A percentile compares a stretch with the other conserved stretches of the same genome.
Conservation (phyloP, 2,329 filamentous ascomycete genomes). For the Xylariaceae sp. region DNA sequence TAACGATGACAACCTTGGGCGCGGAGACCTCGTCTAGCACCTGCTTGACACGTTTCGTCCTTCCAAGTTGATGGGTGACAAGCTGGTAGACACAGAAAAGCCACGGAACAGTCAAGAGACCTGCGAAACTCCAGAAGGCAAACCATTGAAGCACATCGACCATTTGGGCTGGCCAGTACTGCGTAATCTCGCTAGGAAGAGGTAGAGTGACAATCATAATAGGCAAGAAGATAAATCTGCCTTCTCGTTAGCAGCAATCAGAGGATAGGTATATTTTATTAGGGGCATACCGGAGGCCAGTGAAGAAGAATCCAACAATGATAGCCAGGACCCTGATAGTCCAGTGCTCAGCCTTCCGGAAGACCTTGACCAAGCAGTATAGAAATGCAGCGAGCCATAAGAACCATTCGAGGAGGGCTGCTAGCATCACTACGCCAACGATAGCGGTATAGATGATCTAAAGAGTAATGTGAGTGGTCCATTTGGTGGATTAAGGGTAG, state of each 20-base stretch:
- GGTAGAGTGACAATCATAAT: conserved; percentile 94
- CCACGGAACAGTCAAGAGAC: conserved; percentile 85
- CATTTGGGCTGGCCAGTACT: conserved; percentile 70
- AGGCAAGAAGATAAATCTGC: conserved; percentile 80
- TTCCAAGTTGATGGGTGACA: conserved; percentile 82
- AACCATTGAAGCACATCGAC: conserved; percentile 85
- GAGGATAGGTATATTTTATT: background rate
- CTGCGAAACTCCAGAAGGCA: conserved; percentile 90
- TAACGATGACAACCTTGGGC: conserved; percentile 92
- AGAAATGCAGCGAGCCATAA: conserved; percentile 92
- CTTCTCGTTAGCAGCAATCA: conserved; percentile 20
- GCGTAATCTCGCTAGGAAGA: conserved; percentile 71
- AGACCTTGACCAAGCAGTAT: conserved; percentile 89
- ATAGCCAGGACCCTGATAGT: conserved; percentile 78
- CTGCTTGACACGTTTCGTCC: conserved; percentile 79
- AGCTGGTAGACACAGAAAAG: conserved; percentile 91
- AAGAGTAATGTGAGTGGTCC: conserved; percentile 16
- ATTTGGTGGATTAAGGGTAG: background rate
- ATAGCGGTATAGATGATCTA: conserved; percentile 86
- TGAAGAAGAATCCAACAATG: conserved; percentile 73
- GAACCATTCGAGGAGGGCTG: conserved; percentile 89
- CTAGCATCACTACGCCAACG: conserved; percentile 78
- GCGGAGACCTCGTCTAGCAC: conserved; percentile 82
- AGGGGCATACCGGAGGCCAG: conserved; percentile 67
- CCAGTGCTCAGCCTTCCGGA: conserved; percentile 85